Evolutionary conservation across 2,329 filamentous ascomycete species (phyloP), one percentile per base, ranked within the genome.

Genomic region (Colletotrichum chrysophilum): DNA sequence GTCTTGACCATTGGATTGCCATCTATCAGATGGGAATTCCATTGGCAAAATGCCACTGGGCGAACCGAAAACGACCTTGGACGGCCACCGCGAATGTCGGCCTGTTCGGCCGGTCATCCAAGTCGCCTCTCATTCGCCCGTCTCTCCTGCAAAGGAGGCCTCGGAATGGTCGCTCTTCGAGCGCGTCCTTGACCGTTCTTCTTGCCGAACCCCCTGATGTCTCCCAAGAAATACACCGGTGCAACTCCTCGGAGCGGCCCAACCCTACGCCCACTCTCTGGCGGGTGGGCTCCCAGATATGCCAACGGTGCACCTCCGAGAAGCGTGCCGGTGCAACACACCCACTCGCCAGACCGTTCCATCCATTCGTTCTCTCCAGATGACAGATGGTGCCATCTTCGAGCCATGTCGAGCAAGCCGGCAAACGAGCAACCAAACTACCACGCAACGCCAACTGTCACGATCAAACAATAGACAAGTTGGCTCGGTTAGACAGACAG

Each of bases 1-100:
- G 73, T 76, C 70, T 73, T 55, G 64, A 48, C 43, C 32, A 13
- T 66, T 58, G 74, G 74, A 73, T 74, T 74, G 60, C 30, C 55
- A 69, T 74, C 32, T 52, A 75, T 69, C 70, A 69, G 74, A 69
- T 32, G 70, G 34, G 18, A 64, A 64, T 36, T 62, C 64, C 56
- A 62, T 48, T 52, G 24, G 36, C 56, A 26, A 34, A 34, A 48
- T 62, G 48, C 26, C 36, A 70, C 43, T 13, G 62, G 18, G 34
- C 65, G 56, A 52, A 38, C 70, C 32, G 32, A 65, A 55, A 67
- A 36, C 62, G 38, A 71, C 32, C 64, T 30, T 28, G 65, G 28
- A 30, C 48, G 55, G 6, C n/a, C 12, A n/a, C 26, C 21, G 58
- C 43, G 16, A 68, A 52, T 74, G 58, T 58, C 32, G 48, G 58